Evolutionary conservation across 495 filamentous ascomycete species (phyloP).

Genomic region (Annulohypoxylon moriforme): DNA sequence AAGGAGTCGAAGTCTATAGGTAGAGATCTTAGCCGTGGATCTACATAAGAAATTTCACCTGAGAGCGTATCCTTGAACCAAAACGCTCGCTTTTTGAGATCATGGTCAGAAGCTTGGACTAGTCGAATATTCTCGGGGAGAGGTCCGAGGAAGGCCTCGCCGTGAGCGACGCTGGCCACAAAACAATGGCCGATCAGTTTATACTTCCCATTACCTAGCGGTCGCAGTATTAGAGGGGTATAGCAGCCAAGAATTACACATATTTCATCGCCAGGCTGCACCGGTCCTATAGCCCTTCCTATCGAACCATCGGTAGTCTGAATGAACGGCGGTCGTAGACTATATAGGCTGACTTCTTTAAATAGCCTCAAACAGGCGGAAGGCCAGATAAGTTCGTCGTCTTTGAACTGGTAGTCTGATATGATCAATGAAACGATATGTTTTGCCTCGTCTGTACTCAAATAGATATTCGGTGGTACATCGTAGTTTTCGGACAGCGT

Average conservation of each 20-base stretch:
- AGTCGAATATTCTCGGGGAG: slow-evolving; percentile 7
- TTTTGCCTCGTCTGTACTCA: neutral
- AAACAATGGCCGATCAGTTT: slow-evolving; percentile 23
- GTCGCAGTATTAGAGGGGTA: slow-evolving; percentile 4
- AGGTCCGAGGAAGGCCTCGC: slow-evolving; percentile 28
- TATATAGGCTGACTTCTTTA: neutral
- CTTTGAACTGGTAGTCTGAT: slow-evolving; percentile 2
- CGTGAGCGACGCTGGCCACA: neutral
- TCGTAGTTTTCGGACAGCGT: neutral
- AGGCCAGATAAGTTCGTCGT: neutral
- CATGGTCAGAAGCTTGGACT: neutral
- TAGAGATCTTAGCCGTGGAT: slow-evolving; percentile 23
- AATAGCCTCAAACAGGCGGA: neutral
- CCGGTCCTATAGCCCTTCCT: slow-evolving; percentile 5
- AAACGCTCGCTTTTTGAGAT: neutral
- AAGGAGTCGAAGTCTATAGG: slow-evolving; percentile 13
- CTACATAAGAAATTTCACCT: slow-evolving; percentile 8
- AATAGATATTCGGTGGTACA: neutral
- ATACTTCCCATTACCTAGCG: slow-evolving; percentile 5
- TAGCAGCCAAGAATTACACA: slow-evolving; percentile 24
- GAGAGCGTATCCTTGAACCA: slow-evolving; percentile 4
- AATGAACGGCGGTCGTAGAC: neutral
- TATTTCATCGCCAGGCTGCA: slow-evolving; percentile 17
- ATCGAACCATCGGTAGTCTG: neutral
- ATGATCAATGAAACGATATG: slow-evolving; percentile 1